Percentiles rank a stretch among this genome's conserved stretches.
Evolutionary conservation across 2,329 filamentous ascomycete species (phyloP).

Genomic region (Alternaria arbusti): DNA sequence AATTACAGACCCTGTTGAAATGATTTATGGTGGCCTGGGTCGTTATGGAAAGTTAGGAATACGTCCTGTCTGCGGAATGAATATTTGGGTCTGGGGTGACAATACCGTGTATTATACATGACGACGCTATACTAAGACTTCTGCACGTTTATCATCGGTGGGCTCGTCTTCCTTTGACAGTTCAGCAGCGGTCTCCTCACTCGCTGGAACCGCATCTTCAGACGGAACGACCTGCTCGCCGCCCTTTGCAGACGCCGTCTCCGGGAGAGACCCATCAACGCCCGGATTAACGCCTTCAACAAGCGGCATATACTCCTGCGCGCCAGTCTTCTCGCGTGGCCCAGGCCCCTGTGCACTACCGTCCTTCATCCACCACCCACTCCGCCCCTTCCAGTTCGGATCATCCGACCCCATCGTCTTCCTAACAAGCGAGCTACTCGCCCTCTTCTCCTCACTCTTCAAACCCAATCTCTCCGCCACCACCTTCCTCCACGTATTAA

Average conservation of each 20-base stretch:
- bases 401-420: background rate
- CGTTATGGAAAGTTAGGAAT: too few relatives aligned
- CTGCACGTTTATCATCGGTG: background rate
- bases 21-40: too few relatives aligned
- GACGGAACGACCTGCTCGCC: background rate
- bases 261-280: background rate
- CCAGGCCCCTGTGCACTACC: background rate
- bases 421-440: background rate
- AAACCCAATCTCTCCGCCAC: slow-evolving; percentile 39
- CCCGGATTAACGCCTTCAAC: background rate
- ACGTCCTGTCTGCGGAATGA: background rate
- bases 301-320: background rate
- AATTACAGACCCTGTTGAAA: too few relatives aligned
- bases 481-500: slow-evolving; percentile 39
- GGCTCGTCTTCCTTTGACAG: background rate
- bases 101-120: background rate
- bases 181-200: background rate
- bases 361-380: background rate
- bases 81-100: background rate
- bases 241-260: background rate
- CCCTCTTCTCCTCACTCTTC: background rate
- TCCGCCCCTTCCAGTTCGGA: background rate
- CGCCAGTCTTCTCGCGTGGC: background rate
- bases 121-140: background rate
- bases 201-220: background rate